phyloP scores from a whole-genome alignment of 2,329 filamentous ascomycete species.

The Chaetomium globosum region DNA sequence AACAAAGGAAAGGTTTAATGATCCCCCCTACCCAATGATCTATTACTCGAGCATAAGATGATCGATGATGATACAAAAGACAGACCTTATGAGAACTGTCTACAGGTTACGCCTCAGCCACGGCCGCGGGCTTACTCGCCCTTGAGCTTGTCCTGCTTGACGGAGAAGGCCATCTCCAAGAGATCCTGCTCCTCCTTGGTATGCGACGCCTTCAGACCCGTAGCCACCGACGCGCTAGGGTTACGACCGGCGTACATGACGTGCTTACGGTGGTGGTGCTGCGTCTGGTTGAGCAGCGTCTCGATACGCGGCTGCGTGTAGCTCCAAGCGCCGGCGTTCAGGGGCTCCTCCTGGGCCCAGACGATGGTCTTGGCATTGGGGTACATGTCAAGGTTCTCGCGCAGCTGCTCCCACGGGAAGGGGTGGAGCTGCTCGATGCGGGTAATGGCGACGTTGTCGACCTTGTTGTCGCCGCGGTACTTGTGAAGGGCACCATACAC shows the following conservation, averaged over 20 bases:
- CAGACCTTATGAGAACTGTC: constrained; percentile 1
- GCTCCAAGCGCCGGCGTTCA: constrained; percentile 96
- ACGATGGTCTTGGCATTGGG: constrained; percentile 97
- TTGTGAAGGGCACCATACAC: constrained; percentile 90
- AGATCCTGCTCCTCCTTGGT: constrained; percentile 91
- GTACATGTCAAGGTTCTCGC: constrained; percentile 95
- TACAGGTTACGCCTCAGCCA: not conserved
- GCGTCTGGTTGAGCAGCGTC: constrained; percentile 89
- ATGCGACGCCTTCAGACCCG: constrained; percentile 85
- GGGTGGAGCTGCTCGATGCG: constrained; percentile 97
- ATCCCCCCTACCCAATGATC: constrained; percentile 19
- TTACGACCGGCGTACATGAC: constrained; percentile 96
- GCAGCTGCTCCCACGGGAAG: constrained; percentile 96
- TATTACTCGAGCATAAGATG: constrained; percentile 17
- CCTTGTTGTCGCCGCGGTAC: constrained; percentile 81
- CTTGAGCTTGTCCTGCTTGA: constrained; percentile 70
- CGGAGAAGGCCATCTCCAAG: constrained; percentile 65
- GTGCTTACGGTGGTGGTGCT: constrained; percentile 90
- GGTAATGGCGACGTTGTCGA: constrained; percentile 90
- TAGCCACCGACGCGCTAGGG: constrained; percentile 91
- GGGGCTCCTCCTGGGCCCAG: constrained; percentile 95
- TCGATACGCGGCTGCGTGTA: constrained; percentile 97
- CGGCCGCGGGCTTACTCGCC: constrained; percentile 54
- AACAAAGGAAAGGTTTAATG: constrained; percentile 17
- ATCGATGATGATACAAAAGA: constrained; percentile 21